These are phyloP conservation scores for Aspergillus flavus DNA, from an alignment of 2,329 filamentous ascomycete species.

Conservation along the genomic window DNA sequence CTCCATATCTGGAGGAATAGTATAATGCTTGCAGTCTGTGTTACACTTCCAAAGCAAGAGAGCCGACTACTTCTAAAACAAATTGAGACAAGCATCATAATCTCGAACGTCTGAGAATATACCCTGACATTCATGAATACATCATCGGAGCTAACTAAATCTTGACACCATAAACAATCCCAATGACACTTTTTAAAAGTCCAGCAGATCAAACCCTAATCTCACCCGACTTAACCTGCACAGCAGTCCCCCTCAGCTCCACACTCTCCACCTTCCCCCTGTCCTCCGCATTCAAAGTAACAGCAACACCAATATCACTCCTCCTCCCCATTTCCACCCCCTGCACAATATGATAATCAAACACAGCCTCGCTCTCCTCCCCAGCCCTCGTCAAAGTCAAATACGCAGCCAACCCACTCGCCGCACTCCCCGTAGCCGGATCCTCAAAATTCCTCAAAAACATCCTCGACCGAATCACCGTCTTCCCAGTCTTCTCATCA, in stretches of 20 bases:
- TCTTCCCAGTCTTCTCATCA: slow-evolving; percentile 58
- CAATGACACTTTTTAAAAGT: too few relatives aligned
- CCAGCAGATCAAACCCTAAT: not conserved
- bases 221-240: slow-evolving; percentile 27
- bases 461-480: slow-evolving; percentile 37
- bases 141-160: too few relatives aligned
- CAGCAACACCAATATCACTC: slow-evolving; percentile 42
- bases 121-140: too few relatives aligned
- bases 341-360: slow-evolving; percentile 60
- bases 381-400: slow-evolving; percentile 51
- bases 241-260: slow-evolving; percentile 38
- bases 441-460: slow-evolving; percentile 34
- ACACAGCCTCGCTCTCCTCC: slow-evolving; percentile 15
- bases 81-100: too few relatives aligned
- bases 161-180: too few relatives aligned
- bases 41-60: too few relatives aligned
- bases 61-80: too few relatives aligned
- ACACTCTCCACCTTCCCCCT: slow-evolving; percentile 33
- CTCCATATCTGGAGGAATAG: too few relatives aligned
- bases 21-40: too few relatives aligned
- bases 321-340: slow-evolving; percentile 68
- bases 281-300: slow-evolving; percentile 23
- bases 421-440: slow-evolving; percentile 58
- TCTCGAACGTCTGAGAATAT: too few relatives aligned
- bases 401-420: slow-evolving; percentile 59